Evolutionary conservation across 306 rosid genomes (phyloP), one percentile per base, ranked within the genome.

Genomic region (Cicer judaicum): DNA sequence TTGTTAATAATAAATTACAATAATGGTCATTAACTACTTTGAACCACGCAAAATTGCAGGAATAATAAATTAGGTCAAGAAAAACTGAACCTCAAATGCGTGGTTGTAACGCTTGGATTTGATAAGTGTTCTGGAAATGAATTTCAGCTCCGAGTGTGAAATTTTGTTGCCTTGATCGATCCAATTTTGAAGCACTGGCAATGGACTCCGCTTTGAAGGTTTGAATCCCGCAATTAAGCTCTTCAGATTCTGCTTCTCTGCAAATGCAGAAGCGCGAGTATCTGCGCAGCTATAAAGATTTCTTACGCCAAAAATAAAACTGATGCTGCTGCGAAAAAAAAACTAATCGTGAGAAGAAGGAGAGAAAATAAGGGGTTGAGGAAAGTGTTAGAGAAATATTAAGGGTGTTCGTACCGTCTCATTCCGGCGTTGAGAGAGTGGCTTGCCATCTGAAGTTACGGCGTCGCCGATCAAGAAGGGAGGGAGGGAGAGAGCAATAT

Each of bases 21-120:
- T 7, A 62, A n/a, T 14, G 0, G 0, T 4, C 4, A 48, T 13
- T 34, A 46, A 46, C 18, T 24, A 12, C 10, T 66, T 44, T 5
- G 47, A 64, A 75, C 48, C 50, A 54, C 36, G 39, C 42, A 16
- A 36, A n/a, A 5, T 50, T n/a, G 60, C 44, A 64, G 53, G 7
- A 48, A 60, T 8, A n/a, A 24, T 10, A 36, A 29, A 47, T 29
- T 13, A 5, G 38, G 24, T 42, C 9, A 19, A 68, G 19, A 39
- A 64, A 62, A 77, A 56, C 7, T 7, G 55, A 64, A 89, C 97
- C 98, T 93, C 80, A 1, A 87, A 87, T 5, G 93, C 93, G 69
- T 86, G 88, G 15, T 70, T 55, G 64, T 82, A 81, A 79, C 92
- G 89, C 49, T 85, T 89, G n/a, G 83, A 80, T 69, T 81, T 84